These are phyloP conservation scores for Tolypocladium endophyticum DNA, from an alignment of 2,329 filamentous ascomycete species.

Conservation along the genomic window DNA sequence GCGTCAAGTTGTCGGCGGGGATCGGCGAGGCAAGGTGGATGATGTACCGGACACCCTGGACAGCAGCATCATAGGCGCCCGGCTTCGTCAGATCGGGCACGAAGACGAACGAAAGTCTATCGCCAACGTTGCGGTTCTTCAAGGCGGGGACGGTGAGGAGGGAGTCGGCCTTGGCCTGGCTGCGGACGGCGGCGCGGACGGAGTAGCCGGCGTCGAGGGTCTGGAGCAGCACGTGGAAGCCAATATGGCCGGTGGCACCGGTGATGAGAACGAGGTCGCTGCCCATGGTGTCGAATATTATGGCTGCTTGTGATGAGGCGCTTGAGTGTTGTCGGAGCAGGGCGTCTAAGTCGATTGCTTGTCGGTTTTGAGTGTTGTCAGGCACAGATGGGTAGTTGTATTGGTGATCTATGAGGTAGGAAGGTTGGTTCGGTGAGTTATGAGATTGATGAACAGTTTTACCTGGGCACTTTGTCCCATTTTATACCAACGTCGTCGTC, in stretches of 20 bases:
- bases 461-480: not conserved
- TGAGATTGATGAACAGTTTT: not conserved
- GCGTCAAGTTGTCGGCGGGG: slow-evolving; percentile 2
- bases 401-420: no score
- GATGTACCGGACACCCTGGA: slow-evolving; percentile 26
- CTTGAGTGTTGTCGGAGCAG: not conserved
- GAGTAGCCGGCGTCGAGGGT: slow-evolving; percentile 13
- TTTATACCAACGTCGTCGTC: not conserved
- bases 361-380: not conserved
- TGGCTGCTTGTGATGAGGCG: not conserved
- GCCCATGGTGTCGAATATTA: not conserved
- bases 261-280: slow-evolving; percentile 13
- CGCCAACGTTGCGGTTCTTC: slow-evolving; percentile 2
- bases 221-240: slow-evolving; percentile 14
- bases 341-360: not conserved
- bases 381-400: no score
- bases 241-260: slow-evolving; percentile 19
- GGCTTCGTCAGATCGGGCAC: slow-evolving; percentile 25
- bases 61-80: slow-evolving; percentile 28
- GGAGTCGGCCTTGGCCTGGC: slow-evolving; percentile 5
- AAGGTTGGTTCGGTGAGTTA: not conserved
- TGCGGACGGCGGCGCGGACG: slow-evolving; percentile 19
- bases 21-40: slow-evolving; percentile 19
- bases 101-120: slow-evolving; percentile 12
- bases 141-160: slow-evolving; percentile 5